These are phyloP conservation scores for Fusarium zealandicum DNA, from an alignment of 2,329 filamentous ascomycete species.

Conservation along the genomic window DNA sequence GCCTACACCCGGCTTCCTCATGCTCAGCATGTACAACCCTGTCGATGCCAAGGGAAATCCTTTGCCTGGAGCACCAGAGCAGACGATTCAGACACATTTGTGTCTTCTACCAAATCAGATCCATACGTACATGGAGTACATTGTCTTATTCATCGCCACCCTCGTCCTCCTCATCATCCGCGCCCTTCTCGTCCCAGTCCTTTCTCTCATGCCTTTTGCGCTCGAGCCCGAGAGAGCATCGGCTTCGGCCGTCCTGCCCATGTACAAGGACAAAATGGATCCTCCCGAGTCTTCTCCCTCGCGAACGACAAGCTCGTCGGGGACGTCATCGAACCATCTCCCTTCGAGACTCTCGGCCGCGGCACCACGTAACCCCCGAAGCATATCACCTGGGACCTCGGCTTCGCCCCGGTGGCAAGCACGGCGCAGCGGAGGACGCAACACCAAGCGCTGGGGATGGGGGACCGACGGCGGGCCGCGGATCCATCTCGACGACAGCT, in stretches of 20 bases:
- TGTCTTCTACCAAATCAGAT: slow-evolving; percentile 92
- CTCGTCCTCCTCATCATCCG: slow-evolving; percentile 59
- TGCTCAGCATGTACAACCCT: slow-evolving; percentile 92
- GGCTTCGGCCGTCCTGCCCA: slow-evolving; percentile 45
- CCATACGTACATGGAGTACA: slow-evolving; percentile 82
- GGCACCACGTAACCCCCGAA: slow-evolving; percentile 30
- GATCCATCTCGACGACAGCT: slow-evolving; percentile 60
- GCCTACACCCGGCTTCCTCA: slow-evolving; percentile 82
- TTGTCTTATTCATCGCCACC: slow-evolving; percentile 63
- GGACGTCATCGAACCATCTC: slow-evolving; percentile 36
- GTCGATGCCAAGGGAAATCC: slow-evolving; percentile 68
- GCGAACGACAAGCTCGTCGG: slow-evolving; percentile 32
- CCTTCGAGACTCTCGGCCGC: slow-evolving; percentile 35
- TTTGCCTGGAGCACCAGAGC: slow-evolving; percentile 50
- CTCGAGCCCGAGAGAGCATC: slow-evolving; percentile 51
- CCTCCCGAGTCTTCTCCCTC: slow-evolving; percentile 41
- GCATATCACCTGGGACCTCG: slow-evolving; percentile 29
- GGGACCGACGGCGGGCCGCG: slow-evolving; percentile 55
- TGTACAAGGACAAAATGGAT: slow-evolving; percentile 63
- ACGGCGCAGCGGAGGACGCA: slow-evolving; percentile 36
- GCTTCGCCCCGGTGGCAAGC: slow-evolving; percentile 37
- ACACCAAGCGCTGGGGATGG: slow-evolving; percentile 52
- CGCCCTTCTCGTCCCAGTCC: slow-evolving; percentile 63
- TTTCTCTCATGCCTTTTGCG: slow-evolving; percentile 62
- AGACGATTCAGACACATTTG: slow-evolving; percentile 85